Conservation (phyloP, 2,329 filamentous ascomycete species). For the Aspergillus niger region DNA sequence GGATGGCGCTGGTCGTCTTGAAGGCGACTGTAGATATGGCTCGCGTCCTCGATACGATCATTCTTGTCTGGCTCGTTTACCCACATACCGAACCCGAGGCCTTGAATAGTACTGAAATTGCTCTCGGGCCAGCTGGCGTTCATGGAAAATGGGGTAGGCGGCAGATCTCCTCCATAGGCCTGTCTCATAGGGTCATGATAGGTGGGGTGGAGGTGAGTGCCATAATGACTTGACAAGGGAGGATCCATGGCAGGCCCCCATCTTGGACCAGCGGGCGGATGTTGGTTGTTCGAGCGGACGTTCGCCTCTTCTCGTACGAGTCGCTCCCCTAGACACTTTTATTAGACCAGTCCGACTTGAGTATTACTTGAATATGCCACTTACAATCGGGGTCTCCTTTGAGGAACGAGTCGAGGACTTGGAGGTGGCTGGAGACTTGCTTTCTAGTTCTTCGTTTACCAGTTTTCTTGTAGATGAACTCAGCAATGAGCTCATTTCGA, state of each 20-base stretch:
- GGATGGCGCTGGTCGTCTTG: constrained; percentile 42
- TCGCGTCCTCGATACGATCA: constrained; percentile 40
- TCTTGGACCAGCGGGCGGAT: constrained; percentile 34
- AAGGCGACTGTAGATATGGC: constrained; percentile 48
- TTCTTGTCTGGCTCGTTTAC: constrained; percentile 42
- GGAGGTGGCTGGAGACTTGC: constrained; percentile 65
- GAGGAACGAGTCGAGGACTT: constrained; percentile 61
- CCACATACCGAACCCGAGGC: constrained; percentile 51
- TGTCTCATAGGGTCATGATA: constrained; percentile 39
- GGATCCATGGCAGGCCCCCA: constrained; percentile 38
- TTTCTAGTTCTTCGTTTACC: constrained; percentile 57
- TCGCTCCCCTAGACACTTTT: constrained; percentile 36
- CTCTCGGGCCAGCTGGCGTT: constrained; percentile 37
- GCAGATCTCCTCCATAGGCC: constrained; percentile 37
- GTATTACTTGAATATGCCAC: constrained; percentile 15
- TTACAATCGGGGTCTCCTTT: constrained; percentile 56
- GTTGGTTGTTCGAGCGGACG: constrained; percentile 36
- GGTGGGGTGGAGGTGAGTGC: constrained; percentile 25
- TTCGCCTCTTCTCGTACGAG: constrained; percentile 41
- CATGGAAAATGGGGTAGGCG: constrained; percentile 37
- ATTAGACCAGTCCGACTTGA: constrained; percentile 13
- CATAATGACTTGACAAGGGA: constrained; percentile 34
- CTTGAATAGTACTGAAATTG: constrained; percentile 33
- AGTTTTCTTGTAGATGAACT: constrained; percentile 59
- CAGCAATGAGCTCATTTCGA: constrained; percentile 63